Base-by-base conservation (phyloP, 2,329 filamentous ascomycete species). In the Dothistroma pini region DNA sequence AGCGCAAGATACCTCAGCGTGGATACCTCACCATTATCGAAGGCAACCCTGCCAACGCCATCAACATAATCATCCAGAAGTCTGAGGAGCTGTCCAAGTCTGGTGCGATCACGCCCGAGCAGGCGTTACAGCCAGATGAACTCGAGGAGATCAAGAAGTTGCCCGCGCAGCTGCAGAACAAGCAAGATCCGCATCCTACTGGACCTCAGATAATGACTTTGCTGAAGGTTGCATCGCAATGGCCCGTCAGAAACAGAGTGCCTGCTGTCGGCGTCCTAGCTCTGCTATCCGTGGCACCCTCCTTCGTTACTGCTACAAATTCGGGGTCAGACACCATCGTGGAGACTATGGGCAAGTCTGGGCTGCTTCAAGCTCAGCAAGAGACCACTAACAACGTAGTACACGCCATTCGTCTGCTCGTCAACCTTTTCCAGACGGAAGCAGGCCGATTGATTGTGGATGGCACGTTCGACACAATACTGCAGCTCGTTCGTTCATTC, bases 201-300 rank as follows among this genome's bases (percentile, higher is more conserved):
- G 54, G 68, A 14, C 61, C 59, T 16, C 70, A 86, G 22, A 77
- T 91, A 0, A 80, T 92, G 6, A 78, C 69, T 14, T 60, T 75
- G 10, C 61, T 91, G 60, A 90, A 87, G 69, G 83, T 96, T 57
- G 84, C 87, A 19, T 91, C 89, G 0, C 75, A 81, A 34, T 99
- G 95, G 95, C 89, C 93, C 2, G 86, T 89, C 57, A 81, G 86
- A 12, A 89, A 91, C 67, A 88, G 92, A 51, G 82, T 99, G 0
- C 90, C 95, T 0, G 90, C 87, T 12, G 83, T 99, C 0, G 95
- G 97, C 74, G 80, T 97, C 1, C 82, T 97, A 5, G 90, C 95
- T n/a, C 86, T 96, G 54, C 81, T 95, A 31, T 88, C 90, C 1
- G 86, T 87, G 5, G 83, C 83, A 8, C 84, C 90, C 0, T 77